Percentiles rank a stretch among this genome's conserved stretches.
These are phyloP conservation scores for Sarocladium strictum DNA, from an alignment of 2,329 filamentous ascomycete genomes.

Conservation along the genomic window DNA sequence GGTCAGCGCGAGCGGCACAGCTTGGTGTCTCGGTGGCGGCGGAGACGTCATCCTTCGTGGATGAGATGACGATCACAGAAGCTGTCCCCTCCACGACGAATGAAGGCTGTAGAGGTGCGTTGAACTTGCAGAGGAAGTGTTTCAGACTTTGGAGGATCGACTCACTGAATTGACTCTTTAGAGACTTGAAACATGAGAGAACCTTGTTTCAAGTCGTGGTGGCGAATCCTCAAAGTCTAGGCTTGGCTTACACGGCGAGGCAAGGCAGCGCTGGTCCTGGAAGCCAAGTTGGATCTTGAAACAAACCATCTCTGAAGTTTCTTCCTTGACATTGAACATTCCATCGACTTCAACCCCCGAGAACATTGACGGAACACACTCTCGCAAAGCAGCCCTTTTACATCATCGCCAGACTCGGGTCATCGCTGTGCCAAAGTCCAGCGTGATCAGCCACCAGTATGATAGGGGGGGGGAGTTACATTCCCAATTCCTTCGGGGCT, in stretches of 20 bases:
- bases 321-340: no score
- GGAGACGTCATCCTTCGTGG: not conserved
- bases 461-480: no score
- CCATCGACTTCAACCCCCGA: no score
- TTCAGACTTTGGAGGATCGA: not conserved
- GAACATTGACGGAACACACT: no score
- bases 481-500: not conserved
- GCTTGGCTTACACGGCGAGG: no score
- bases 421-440: not conserved
- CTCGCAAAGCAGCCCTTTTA: no score
- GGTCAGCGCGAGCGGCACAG: not conserved
- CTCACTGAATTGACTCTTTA: not conserved
- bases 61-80: slow-evolving; percentile 4
- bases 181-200: not conserved
- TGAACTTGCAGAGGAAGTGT: not conserved
- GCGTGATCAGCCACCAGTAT: not conserved
- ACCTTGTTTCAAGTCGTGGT: not conserved
- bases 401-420: not conserved
- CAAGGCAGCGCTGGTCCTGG: no score
- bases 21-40: not conserved
- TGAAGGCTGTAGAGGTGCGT: not conserved
- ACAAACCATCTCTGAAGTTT: no score
- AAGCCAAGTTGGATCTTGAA: no score
- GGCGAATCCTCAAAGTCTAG: not conserved
- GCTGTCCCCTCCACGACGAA: no score